phyloP scores from a whole-genome alignment of 257 asterid species.

The Voacanga thouarsii region DNA sequence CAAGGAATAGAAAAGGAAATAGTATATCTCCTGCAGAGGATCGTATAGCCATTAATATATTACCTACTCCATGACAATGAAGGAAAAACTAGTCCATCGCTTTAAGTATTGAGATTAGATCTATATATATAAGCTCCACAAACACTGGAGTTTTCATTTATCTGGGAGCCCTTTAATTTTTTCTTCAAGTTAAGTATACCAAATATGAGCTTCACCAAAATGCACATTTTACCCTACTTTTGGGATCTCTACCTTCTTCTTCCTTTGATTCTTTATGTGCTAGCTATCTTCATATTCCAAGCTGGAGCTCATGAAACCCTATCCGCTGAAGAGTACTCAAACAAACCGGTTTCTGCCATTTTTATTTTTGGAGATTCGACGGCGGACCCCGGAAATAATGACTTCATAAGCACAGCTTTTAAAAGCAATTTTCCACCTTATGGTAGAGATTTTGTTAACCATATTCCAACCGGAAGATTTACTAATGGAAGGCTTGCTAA shows the following conservation, averaged over 20 bases:
- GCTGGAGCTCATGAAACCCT: conserved; percentile 1
- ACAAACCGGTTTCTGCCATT: conserved; percentile 37
- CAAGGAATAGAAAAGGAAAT: background rate
- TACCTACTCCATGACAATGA: too few species aligned
- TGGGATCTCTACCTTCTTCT: background rate
- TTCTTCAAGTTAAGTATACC: background rate
- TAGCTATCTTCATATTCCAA: background rate
- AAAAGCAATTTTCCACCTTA: conserved; percentile 69
- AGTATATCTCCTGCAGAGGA: background rate
- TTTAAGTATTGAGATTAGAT: background rate
- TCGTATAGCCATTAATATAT: background rate
- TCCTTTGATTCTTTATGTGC: conserved; percentile 1
- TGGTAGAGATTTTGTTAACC: conserved; percentile 59
- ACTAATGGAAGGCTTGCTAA: conserved; percentile 60
- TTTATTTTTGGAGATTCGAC: conserved; percentile 81
- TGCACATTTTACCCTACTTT: background rate
- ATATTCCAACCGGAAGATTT: conserved; percentile 69
- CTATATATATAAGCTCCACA: background rate
- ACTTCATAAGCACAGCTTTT: conserved; percentile 45
- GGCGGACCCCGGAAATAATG: conserved; percentile 76
- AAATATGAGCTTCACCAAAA: conserved; percentile 1
- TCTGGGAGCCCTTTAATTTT: background rate
- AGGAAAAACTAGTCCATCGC: background rate
- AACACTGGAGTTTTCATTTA: background rate
- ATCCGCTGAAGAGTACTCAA: background rate